phyloP scores from a whole-genome alignment of 108 stramenopile species.

The Nitzschia sp. region DNA sequence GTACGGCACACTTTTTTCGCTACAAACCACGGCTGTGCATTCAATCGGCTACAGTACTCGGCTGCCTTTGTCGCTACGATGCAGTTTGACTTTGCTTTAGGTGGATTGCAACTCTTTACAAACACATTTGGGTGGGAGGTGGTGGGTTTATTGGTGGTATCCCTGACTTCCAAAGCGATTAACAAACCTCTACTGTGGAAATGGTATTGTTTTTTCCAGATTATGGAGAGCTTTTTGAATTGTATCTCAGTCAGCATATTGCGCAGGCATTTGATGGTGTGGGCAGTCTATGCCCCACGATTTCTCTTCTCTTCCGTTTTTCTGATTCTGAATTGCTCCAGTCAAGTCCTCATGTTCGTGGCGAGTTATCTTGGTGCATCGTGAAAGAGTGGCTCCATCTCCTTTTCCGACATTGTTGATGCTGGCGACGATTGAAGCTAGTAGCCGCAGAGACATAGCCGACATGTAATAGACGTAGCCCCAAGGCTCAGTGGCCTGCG shows the following conservation, averaged over 20 bases:
- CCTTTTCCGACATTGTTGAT: no score
- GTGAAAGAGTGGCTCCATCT: no score
- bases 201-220: slow-evolving; percentile 68
- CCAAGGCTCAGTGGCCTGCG: no score
- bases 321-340: slow-evolving; percentile 39
- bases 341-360: slow-evolving; percentile 15
- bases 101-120: slow-evolving; percentile 71
- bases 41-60: slow-evolving; percentile 79
- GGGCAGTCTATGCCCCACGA: slow-evolving; percentile 87
- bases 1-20: slow-evolving; percentile 79
- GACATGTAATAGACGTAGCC: no score
- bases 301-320: slow-evolving; percentile 78
- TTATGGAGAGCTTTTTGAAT: slow-evolving; percentile 62
- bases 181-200: slow-evolving; percentile 44
- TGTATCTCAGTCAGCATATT: slow-evolving; percentile 80
- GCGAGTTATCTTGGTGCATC: no score
- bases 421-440: no score
- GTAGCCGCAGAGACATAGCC: no score
- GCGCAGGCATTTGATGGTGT: slow-evolving; percentile 86
- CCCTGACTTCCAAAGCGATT: slow-evolving; percentile 29
- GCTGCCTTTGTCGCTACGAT: slow-evolving; percentile 84
- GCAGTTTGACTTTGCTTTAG: slow-evolving; percentile 67
- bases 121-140: slow-evolving; percentile 90
- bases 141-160: slow-evolving; percentile 57
- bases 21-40: slow-evolving; percentile 82